Base-by-base conservation (phyloP, 192 early-diverging fungal species). In the Cladochytrium replicatum region DNA sequence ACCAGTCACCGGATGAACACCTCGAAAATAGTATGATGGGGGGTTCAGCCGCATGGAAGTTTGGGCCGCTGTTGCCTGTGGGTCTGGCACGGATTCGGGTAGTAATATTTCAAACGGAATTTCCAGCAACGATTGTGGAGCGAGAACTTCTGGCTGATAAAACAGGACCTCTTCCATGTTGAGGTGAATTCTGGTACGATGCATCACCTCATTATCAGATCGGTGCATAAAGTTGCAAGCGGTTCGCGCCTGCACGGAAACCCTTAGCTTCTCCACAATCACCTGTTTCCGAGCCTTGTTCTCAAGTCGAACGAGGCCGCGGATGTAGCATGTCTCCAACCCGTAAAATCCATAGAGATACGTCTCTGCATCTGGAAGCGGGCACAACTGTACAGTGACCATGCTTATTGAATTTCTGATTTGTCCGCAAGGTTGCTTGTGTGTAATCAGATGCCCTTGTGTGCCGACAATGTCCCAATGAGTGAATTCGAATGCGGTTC, bases 301-400 rank as follows among this genome's bases (percentile, higher is more conserved):
- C 17, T 58, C 30, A 7, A 56, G 51, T 1, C 55, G 32, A 21
- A 75, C 47, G 8, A 64, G 8, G 0, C 64, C 70, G 39, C 60
- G 48, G 2, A 65, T 51, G 31, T 17, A 43, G 54, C 60, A 61
- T 27, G 42, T 38, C 48, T 71, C 68, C 27, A 75, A 27, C 19
- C 68, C 68, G 34, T 67, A 70, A 48, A 41, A 58, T 2, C 73
- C 73, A 13, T 58, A 52, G 19, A 71, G 40, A 9, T 68, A 65
- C 5, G 52, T 49, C 13, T 28, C 22, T 5, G 11, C 25, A 17
- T 41, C 54, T 4, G 54, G 54, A 6, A 55, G 40, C 30, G 54
- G 54, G 2, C 39, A 27, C 32, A 55, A 29, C 6, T 24, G n/a
- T n/a, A 53, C 17, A 7, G 19, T 9, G n/a, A n/a, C n/a, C n/a